phyloP scores from a whole-genome alignment of 805 yeast species.

The Nakazawaea populi region DNA sequence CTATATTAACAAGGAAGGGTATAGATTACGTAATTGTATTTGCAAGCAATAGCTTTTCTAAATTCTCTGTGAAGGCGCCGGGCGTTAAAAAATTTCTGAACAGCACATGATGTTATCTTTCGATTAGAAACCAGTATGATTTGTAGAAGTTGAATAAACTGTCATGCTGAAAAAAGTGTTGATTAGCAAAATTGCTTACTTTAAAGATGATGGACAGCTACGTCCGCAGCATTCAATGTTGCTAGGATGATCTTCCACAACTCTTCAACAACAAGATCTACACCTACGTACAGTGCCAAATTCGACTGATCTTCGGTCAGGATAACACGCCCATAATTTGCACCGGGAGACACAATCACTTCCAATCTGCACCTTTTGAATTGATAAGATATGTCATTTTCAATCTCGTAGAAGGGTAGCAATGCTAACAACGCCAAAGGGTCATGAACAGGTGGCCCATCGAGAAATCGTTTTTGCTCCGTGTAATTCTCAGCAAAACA shows the following conservation, averaged over 20 bases:
- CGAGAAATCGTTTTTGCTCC: constrained; percentile 32
- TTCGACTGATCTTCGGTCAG: constrained; percentile 22
- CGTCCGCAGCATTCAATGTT: constrained; percentile 32
- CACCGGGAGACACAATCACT: constrained; percentile 18
- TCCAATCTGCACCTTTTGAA: constrained; percentile 15
- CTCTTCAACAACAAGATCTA: constrained; percentile 28
- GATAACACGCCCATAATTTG: constrained; percentile 19
- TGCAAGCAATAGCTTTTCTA: too few relatives aligned
- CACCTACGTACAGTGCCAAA: constrained; percentile 26
- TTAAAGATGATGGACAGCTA: constrained; percentile 8
- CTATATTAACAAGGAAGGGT: too few relatives aligned
- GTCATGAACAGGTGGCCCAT: constrained; percentile 79
- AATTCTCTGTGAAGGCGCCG: too few relatives aligned
- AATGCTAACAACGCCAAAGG: constrained; percentile 65
- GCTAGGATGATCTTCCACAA: constrained; percentile 41
- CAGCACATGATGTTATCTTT: too few relatives aligned
- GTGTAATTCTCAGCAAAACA: constrained; percentile 42
- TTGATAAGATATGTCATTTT: constrained; percentile 14
- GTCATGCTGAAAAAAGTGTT: too few relatives aligned
- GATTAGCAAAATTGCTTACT: neutral
- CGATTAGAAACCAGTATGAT: too few relatives aligned
- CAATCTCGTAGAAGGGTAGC: constrained; percentile 33
- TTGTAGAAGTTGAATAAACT: too few relatives aligned
- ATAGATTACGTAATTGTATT: too few relatives aligned
- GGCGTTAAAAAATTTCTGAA: too few relatives aligned